Evolutionary conservation across 1,284 basidiomycete genomes (phyloP), one percentile per base, ranked within the genome.

Genomic region (Irpex lacteus): DNA sequence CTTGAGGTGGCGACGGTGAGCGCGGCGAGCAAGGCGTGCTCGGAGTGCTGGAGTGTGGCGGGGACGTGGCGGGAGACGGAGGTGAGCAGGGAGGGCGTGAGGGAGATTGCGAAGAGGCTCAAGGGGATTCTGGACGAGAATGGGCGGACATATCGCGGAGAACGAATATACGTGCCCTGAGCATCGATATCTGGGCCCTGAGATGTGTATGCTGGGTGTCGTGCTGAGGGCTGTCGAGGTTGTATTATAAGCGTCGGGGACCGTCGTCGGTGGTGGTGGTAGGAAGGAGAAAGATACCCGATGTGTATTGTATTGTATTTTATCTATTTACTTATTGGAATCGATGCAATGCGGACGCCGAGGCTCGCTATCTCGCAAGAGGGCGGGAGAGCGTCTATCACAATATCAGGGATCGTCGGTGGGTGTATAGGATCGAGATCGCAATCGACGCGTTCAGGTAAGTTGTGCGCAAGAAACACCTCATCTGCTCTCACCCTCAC

Each of bases 1-100:
- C 81, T 92, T 58, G 87, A 91, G 69, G 78, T 88, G 19, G 88
- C 88, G 66, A 92, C 91, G 2, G 75, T 93, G 53, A 87, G 85
- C 70, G 84, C 81, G 50, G 89, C 89, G 2, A 88, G 88, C 64
- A 86, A 84, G 69, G 89, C 91, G 5, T 92, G 91, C 71, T 91
- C 90, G 3, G 91, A 93, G 73, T 92, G 91, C 74, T 93, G 91
- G 91, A 86, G 81, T 15, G 84, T 86, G 4, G 84, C 87, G 0
- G 85, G 84, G 0, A 83, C 84, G 15, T 92, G 88, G 87, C 78
- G 82, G 37, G 87, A 85, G 18, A 75, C 92, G 66, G 84, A 85
- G 54, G 83, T 84, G 32, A 85, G 84, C 68, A 80, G 84, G 64
- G 84, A 85, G 11, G 81, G 81, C 4, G 84, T 92, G 26, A 80